These are phyloP conservation scores for Phialophora verrucosa DNA, from an alignment of 2,329 filamentous ascomycete species.

Conservation along the genomic window DNA sequence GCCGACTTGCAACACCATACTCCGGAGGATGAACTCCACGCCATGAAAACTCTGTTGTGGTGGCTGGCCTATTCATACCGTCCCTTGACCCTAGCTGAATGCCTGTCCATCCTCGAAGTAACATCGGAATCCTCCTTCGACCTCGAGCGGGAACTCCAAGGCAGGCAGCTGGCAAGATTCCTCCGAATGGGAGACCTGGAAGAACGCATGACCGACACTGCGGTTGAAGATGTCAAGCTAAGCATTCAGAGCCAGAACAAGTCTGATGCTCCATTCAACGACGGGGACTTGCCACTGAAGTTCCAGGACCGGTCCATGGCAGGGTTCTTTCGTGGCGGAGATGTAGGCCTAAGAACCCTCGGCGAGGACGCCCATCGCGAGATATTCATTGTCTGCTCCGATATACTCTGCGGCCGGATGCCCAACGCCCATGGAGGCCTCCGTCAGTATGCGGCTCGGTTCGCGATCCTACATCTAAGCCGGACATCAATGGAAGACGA, in stretches of 20 bases:
- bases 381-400: slow-evolving; percentile 18
- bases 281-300: slow-evolving; percentile 10
- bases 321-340: slow-evolving; percentile 9
- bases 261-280: slow-evolving; percentile 2
- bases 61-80: slow-evolving; percentile 14
- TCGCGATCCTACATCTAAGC: neutral
- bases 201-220: slow-evolving; percentile 4
- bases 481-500: neutral
- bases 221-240: neutral
- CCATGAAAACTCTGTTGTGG: slow-evolving; percentile 14
- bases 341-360: neutral
- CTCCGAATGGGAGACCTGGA: slow-evolving; percentile 12
- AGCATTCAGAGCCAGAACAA: neutral
- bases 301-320: slow-evolving; percentile 18
- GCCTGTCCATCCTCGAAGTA: slow-evolving; percentile 9
- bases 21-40: slow-evolving; percentile 4
- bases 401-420: slow-evolving; percentile 12
- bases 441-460: slow-evolving; percentile 9
- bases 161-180: slow-evolving; percentile 16
- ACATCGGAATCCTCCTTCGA: slow-evolving; percentile 13
- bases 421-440: neutral
- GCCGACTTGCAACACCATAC: slow-evolving; percentile 15
- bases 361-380: slow-evolving; percentile 1
- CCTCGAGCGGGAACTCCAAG: slow-evolving; percentile 18
- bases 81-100: slow-evolving; percentile 14